A percentile compares a stretch with the other conserved stretches of the same genome.
Evolutionary conservation across 73 alveolate species (phyloP).

Genomic region (Stentor coeruleus): DNA sequence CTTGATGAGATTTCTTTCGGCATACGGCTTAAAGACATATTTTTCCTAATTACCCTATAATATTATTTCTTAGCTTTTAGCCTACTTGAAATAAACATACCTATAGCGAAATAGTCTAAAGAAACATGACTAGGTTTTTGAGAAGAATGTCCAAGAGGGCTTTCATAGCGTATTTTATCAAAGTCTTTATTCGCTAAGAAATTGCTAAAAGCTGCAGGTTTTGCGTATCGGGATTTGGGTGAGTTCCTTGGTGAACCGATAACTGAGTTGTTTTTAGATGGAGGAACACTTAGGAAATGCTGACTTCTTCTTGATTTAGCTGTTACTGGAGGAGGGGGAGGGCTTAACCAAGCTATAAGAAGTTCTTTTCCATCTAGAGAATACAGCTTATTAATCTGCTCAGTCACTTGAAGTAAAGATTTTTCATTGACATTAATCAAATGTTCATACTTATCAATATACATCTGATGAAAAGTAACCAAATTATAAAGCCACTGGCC

Average conservation of each 20-base stretch:
- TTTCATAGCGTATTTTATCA: not conserved
- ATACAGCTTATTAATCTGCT: not conserved
- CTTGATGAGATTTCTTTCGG: too few species aligned
- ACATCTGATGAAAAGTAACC: not conserved
- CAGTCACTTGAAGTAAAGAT: not conserved
- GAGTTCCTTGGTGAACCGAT: not conserved
- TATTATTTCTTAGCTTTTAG: not conserved
- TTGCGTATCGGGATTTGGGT: not conserved
- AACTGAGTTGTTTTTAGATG: not conserved
- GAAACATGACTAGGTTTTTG: not conserved
- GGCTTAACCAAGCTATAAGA: not conserved
- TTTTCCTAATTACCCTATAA: not conserved
- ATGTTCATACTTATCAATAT: slow-evolving; percentile 3
- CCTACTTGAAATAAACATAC: not conserved
- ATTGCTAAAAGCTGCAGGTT: not conserved
- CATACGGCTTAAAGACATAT: too few species aligned
- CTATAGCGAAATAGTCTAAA: slow-evolving; percentile 7
- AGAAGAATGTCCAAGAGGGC: not conserved
- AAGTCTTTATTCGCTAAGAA: not conserved
- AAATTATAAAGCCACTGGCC: slow-evolving; percentile 26
- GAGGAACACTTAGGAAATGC: slow-evolving; percentile 13
- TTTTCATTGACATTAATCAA: not conserved
- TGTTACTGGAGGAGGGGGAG: slow-evolving; percentile 5
- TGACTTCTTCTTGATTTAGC: not conserved
- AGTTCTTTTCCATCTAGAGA: slow-evolving; percentile 13